Conservation (phyloP, 192 early-diverging fungal genomes). For the Backusella macrospora region DNA sequence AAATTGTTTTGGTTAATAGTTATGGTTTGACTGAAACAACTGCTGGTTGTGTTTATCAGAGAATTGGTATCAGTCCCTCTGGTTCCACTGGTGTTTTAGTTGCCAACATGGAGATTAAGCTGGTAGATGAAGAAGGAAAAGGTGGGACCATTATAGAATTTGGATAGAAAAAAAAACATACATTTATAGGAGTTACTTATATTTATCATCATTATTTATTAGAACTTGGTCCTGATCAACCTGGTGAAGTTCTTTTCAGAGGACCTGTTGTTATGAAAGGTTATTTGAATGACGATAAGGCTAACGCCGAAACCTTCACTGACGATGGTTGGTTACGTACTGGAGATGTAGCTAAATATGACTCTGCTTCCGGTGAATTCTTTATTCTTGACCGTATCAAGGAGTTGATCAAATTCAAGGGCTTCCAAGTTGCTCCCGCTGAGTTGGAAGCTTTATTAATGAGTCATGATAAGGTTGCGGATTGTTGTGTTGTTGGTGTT, state of each 20-base stretch:
- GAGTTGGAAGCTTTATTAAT: conserved; percentile 70
- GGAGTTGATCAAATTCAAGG: conserved; percentile 83
- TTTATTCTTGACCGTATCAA: conserved; percentile 75
- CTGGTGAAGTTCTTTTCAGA: conserved; percentile 50
- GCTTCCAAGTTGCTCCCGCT: conserved; percentile 74
- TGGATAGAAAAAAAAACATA: neutral
- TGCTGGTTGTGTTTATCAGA: conserved; percentile 34
- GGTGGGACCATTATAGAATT: conserved; percentile 23
- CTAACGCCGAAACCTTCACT: conserved; percentile 45
- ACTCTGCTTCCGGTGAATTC: conserved; percentile 56
- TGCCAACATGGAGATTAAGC: conserved; percentile 44
- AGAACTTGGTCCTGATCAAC: conserved; percentile 48
- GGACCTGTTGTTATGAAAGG: conserved; percentile 57
- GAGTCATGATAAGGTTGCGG: conserved; percentile 50
- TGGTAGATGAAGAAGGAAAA: conserved; percentile 51
- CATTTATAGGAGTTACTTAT: too few relatives aligned
- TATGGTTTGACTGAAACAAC: conserved; percentile 66
- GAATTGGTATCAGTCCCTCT: neutral
- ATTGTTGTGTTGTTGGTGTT: conserved; percentile 71
- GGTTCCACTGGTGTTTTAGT: conserved; percentile 48
- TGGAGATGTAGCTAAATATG: conserved; percentile 62
- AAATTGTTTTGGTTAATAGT: neutral
- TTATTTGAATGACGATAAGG: conserved; percentile 52
- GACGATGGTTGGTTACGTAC: conserved; percentile 50
- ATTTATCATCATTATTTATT: conserved; percentile 41